Conservation (phyloP, 257 asterid genomes). For the Echium plantagineum region DNA sequence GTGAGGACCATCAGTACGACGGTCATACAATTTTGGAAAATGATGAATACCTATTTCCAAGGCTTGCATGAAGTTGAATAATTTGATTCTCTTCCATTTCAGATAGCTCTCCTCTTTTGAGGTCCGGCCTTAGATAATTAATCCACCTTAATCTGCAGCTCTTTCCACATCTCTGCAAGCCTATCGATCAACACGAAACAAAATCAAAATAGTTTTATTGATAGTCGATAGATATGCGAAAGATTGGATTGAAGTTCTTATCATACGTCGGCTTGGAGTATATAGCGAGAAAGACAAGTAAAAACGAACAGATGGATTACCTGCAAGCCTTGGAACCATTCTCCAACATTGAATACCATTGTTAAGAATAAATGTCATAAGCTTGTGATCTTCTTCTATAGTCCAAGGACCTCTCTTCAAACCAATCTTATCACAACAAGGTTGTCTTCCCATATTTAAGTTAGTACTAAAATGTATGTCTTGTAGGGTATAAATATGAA, state of each 20-base stretch:
- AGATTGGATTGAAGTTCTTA: no score
- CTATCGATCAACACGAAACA: slow-evolving; percentile 19
- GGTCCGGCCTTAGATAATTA: slow-evolving; percentile 55
- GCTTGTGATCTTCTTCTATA: slow-evolving; percentile 54
- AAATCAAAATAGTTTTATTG: no score
- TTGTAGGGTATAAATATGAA: not conserved
- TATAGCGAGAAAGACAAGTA: no score
- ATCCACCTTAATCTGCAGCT: slow-evolving; percentile 63
- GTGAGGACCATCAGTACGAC: no score
- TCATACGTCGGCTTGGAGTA: no score
- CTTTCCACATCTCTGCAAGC: slow-evolving; percentile 51
- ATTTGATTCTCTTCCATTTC: slow-evolving; percentile 52
- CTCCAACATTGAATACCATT: slow-evolving; percentile 68
- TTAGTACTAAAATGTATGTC: no score
- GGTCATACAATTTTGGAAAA: no score
- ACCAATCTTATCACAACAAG: slow-evolving; percentile 61
- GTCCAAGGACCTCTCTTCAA: slow-evolving; percentile 75
- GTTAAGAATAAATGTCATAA: slow-evolving; percentile 33
- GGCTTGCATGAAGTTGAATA: slow-evolving; percentile 55
- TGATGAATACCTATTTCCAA: slow-evolving; percentile 52
- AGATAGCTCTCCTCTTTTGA: slow-evolving; percentile 48
- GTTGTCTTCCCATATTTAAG: slow-evolving; percentile 75
- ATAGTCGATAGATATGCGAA: no score
- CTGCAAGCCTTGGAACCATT: slow-evolving; percentile 60
- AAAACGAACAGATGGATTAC: slow-evolving; percentile 13